phyloP scores from a whole-genome alignment of 768 basidiomycete genomes.

The Lentinula raphanica region DNA sequence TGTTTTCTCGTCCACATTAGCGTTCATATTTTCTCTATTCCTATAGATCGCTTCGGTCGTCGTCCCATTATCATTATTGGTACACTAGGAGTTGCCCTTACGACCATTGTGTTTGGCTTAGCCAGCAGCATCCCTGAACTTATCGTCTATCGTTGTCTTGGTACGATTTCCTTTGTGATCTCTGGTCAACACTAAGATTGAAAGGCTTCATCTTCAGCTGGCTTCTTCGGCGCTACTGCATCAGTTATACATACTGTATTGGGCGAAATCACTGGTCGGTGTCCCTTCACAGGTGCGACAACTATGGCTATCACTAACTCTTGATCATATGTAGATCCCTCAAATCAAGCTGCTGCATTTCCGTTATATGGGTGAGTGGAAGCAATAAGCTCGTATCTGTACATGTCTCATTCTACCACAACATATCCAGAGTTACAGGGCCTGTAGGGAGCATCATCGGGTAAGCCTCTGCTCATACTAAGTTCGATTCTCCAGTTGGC shows the following conservation, averaged over 20 bases:
- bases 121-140: slow-evolving; percentile 45
- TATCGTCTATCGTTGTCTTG: slow-evolving; percentile 46
- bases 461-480: slow-evolving; percentile 21
- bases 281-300: too few species aligned
- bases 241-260: slow-evolving; percentile 62
- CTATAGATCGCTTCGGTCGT: slow-evolving; percentile 53
- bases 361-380: slow-evolving; percentile 54
- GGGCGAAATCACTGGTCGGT: slow-evolving; percentile 49
- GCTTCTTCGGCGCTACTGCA: slow-evolving; percentile 56
- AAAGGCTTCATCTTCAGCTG: slow-evolving; percentile 33
- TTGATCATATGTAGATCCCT: slow-evolving; percentile 26
- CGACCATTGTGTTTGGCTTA: slow-evolving; percentile 53
- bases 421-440: slow-evolving; percentile 22
- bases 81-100: slow-evolving; percentile 40
- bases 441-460: slow-evolving; percentile 57
- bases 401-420: not conserved
- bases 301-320: not conserved
- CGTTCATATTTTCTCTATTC: not conserved
- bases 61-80: slow-evolving; percentile 60
- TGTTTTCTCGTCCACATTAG: too few species aligned
- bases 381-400: too few species aligned
- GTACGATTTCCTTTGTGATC: slow-evolving; percentile 24
- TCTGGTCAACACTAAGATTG: too few species aligned
- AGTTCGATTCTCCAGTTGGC: not conserved
- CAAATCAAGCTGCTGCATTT: slow-evolving; percentile 55